Base-by-base conservation (phyloP, 352 stramenopile genomes). In the Thraustochytrium striatum region DNA sequence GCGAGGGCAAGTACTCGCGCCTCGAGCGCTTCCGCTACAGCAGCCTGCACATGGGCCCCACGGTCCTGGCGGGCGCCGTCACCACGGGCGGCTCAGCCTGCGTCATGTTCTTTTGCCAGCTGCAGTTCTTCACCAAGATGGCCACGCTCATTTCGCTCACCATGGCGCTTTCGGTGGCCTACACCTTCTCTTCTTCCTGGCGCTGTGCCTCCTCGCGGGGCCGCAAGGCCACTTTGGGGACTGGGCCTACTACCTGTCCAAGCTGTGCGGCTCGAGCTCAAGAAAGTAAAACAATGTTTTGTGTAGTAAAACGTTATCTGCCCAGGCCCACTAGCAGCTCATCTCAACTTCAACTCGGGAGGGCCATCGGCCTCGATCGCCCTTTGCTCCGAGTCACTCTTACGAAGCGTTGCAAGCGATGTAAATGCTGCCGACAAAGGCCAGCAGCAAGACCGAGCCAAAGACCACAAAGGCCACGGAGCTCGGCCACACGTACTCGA, bases 91-190 rank as follows among this genome's bases (percentile, higher is more conserved):
- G 82, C 2, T 61, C 80, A 1, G 83, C 53, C 1, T 28, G 35
- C 9, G 61, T 86, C 61, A 81, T 87, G 78, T 80, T 81, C 50
- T 36, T 41, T 21, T 73, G 53, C 38, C 81, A 84, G 58, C 33
- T 85, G 19, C 57, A 35, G 3, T 87, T 87, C 82, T 87, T 87
- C 50, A 58, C 33, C 32, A 85, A 86, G 68, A 84, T 87, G 81
- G 83, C 65, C 21, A 69, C 73, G 5, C 53, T 86, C 8, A 82
- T 87, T 39, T 69, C 82, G 25, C 36, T 59, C 25, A 85, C 84
- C 36, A 86, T 86, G n/a, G 28, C 8, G 8, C 61, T 41, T 33
- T 55, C 32, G 43, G n/a, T 75, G 50, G 9, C 61, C 35, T 55
- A 55, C 32, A 75, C 65, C 19, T 30, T 65, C 32, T 80, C 70